Evolutionary conservation across 768 basidiomycete species (phyloP).

Genomic region (Serendipita sp.): DNA sequence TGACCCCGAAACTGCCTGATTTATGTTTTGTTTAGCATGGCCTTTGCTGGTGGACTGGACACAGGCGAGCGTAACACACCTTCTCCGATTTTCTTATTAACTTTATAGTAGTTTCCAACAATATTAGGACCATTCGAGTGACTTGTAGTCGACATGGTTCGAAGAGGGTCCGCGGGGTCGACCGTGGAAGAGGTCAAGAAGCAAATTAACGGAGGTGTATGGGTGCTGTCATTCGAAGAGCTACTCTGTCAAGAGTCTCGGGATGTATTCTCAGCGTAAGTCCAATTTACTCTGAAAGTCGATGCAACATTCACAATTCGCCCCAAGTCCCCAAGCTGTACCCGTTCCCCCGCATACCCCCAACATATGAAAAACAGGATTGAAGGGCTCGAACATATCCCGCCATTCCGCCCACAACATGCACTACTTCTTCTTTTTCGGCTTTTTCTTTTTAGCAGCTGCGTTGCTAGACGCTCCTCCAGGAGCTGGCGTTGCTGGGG

Average conservation of each 20-base stretch:
- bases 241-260: too few species aligned
- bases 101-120: constrained; percentile 93
- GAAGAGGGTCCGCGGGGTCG: too few species aligned
- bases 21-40: not conserved
- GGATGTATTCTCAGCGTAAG: too few species aligned
- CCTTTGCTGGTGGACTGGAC: not conserved
- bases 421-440: constrained; percentile 52
- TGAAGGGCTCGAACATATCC: not conserved
- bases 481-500: constrained; percentile 17
- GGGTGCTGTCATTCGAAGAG: too few species aligned
- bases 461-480: constrained; percentile 23
- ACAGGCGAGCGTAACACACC: not conserved
- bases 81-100: constrained; percentile 98
- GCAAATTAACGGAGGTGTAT: too few species aligned
- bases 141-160: not conserved
- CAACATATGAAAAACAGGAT: not conserved
- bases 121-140: constrained; percentile 19
- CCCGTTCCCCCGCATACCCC: not conserved
- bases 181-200: too few species aligned
- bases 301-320: too few species aligned
- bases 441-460: constrained; percentile 70
- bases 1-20: constrained; percentile 87
- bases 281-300: too few species aligned
- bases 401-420: not conserved
- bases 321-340: not conserved